These are phyloP conservation scores for Fusarium veterinarium DNA, from an alignment of 2,329 filamentous ascomycete genomes.

Conservation along the genomic window DNA sequence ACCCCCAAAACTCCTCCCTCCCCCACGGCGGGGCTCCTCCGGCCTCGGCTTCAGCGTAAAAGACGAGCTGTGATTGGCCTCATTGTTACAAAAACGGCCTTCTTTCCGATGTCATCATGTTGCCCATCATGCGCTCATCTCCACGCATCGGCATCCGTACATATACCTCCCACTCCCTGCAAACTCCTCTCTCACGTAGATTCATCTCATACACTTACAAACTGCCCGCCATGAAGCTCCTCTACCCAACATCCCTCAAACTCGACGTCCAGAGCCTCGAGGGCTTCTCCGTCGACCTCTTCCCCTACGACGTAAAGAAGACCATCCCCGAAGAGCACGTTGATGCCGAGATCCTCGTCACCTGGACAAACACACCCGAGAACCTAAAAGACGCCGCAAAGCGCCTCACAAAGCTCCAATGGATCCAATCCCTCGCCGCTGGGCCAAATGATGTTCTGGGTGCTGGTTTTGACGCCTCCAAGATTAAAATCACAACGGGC, in stretches of 20 bases:
- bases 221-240: constrained; percentile 66
- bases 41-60: constrained; percentile 10
- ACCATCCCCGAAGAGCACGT: constrained; percentile 66
- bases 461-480: constrained; percentile 67
- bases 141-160: constrained; percentile 24
- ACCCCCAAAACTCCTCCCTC: constrained; percentile 24
- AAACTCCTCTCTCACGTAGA: not conserved
- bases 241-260: constrained; percentile 72
- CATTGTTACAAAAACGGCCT: constrained; percentile 14
- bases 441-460: constrained; percentile 73
- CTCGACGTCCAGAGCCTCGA: constrained; percentile 66
- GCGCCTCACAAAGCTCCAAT: constrained; percentile 67
- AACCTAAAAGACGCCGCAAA: constrained; percentile 69
- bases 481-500: constrained; percentile 67
- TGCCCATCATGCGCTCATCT: constrained; percentile 29
- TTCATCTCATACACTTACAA: not conserved
- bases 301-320: constrained; percentile 68
- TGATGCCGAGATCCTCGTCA: constrained; percentile 71
- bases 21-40: constrained; percentile 37
- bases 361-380: constrained; percentile 68
- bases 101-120: constrained; percentile 37
- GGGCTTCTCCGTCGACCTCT: constrained; percentile 68
- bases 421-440: constrained; percentile 75
- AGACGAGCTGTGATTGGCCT: not conserved
- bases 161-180: constrained; percentile 31